phyloP scores from a whole-genome alignment of 106 monocot species.

The Xerophyta viscosa region DNA sequence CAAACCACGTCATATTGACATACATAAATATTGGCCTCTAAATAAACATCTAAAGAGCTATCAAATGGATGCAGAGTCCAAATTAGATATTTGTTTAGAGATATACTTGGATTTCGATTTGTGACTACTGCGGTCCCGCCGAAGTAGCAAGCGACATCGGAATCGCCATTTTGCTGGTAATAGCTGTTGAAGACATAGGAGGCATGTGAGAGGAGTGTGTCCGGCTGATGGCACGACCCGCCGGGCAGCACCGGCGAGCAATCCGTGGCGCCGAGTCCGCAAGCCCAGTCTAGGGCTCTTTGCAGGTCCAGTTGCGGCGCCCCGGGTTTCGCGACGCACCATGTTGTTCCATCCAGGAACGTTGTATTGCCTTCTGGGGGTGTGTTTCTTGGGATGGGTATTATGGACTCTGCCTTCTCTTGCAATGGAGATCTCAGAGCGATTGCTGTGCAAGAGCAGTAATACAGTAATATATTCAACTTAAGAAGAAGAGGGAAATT shows the following conservation, averaged over 20 bases:
- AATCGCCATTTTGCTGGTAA: conserved; percentile 97
- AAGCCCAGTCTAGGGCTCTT: conserved; percentile 86
- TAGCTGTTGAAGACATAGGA: conserved; percentile 94
- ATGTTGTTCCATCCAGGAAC: conserved; percentile 71
- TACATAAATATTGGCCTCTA: too few species aligned
- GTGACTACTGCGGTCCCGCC: conserved; percentile 66
- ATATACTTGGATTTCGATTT: conserved; percentile 67
- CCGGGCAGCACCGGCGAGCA: conserved; percentile 47
- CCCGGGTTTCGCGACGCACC: conserved; percentile 64
- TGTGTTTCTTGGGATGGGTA: conserved; percentile 26
- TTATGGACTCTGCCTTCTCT: conserved; percentile 37
- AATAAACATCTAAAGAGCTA: too few species aligned
- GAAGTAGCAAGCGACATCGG: conserved; percentile 88
- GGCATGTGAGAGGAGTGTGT: conserved; percentile 69
- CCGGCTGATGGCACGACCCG: conserved; percentile 59
- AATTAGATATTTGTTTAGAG: neutral
- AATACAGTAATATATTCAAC: too few species aligned
- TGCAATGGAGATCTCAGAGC: neutral
- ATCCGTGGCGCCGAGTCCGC: conserved; percentile 65
- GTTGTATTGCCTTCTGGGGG: conserved; percentile 97
- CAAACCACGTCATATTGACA: neutral
- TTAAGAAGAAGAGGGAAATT: too few species aligned
- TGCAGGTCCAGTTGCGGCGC: conserved; percentile 42
- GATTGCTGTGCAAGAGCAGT: too few species aligned
- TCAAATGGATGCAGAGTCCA: too few species aligned